Evolutionary conservation across 345 rosid species (phyloP), one percentile per base, ranked within the genome.

Genomic region (Laguncularia racemosa): DNA sequence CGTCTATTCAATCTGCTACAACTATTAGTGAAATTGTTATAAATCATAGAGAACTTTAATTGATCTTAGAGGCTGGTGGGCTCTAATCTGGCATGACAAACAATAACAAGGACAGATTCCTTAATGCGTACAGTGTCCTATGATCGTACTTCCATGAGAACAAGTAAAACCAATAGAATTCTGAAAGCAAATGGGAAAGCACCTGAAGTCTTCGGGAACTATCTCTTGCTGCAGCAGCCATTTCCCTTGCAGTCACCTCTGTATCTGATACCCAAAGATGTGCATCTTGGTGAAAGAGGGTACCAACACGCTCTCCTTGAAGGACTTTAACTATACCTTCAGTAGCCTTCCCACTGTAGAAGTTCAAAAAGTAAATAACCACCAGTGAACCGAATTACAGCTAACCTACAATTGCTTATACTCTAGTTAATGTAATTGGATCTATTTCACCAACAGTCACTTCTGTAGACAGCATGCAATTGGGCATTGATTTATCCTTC

Each of bases 151-250:
- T 33, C 40, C 10, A 33, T 33, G 40, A 4, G 40, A 33, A 33
- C 40, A 4, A 48, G 17, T 52, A 56, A 16, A 38, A 58, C 54
- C 48, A 54, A 14, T 48, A 23, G 19, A 13, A 20, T 48, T 38
- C 50, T 49, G 52, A 56, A 66, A 50, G 48, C 33, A 45, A 54
- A 46, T 21, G 45, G 20, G 14, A 38, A 16, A 48, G 58, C 73
- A 93, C 99, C 96, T 95, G 97, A 64, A 88, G 95, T 70, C 72
- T 71, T 63, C 96, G 81, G 52, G 99, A 84, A 73, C 93, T 72
- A 59, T 95, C 99, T 77, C 95, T 88, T 18, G 97, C 96, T 47
- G 89, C 91, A 61, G 85, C 83, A 62, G 97, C 99, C 99, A 90
- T 88, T 28, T 85, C 88, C 51, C 83, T 83, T 18, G 82, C 86